Base-by-base conservation (phyloP, 169 alveolate species). In the Plasmodium gaboni region DNA sequence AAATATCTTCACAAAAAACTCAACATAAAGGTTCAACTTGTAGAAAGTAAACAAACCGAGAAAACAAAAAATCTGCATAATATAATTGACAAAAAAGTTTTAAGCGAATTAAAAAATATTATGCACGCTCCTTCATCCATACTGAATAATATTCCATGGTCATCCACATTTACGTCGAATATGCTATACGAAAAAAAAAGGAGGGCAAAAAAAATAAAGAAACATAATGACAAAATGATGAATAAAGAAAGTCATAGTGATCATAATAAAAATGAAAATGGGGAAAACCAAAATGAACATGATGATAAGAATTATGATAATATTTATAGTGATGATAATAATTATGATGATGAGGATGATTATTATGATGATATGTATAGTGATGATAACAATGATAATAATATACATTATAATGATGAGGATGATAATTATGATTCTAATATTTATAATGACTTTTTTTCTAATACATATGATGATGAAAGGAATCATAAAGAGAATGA, bases 101-200 rank as follows among this genome's bases (percentile, higher is more conserved):
- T n/a, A 51, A 76, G 50, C 8, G 73, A 76, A 48, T 76, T 76
- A 53, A 61, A 38, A 50, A 76, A 61, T 8, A 76, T 76, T 63
- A 63, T 76, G 55, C 12, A 63, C 51, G 63, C 60, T 42, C 88
- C 88, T 15, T 64, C 88, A 2, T 22, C 51, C 32, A 48, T 76
- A 55, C 24, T 76, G 55, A 57, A 68, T 57, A 76, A 76, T 42
- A 67, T 76, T 19, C 74, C 48, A 10, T 76, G 88, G 88, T 76
- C 88, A 22, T 76, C 88, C 4, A 76, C 88, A 2, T 64, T 76
- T 12, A 76, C 88, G 0, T 76, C 88, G 7, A 57, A 59, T 9
- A 19, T 64, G 44, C 22, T 53, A 17, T 38, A 63, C 42, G 76
- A 76, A 64, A 26, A 69, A 68, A 55, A 46, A 26, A 63, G 50